Percentiles rank a stretch among this genome's conserved stretches.
These are phyloP conservation scores for Sodiomyces alkalinus DNA, from an alignment of 2,329 filamentous ascomycete genomes.

Conservation along the genomic window DNA sequence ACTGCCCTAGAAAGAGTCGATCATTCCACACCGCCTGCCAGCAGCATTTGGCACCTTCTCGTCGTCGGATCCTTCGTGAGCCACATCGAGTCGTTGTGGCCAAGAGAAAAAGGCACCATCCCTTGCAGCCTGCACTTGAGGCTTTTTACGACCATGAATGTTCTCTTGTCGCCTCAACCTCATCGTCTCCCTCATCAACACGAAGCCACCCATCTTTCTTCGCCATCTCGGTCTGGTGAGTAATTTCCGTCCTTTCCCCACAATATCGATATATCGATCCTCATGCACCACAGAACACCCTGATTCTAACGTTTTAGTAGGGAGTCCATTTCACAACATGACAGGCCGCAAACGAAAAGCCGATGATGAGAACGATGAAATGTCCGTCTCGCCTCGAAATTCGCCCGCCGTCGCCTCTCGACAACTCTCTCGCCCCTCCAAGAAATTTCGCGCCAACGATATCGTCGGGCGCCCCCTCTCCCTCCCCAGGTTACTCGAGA, in stretches of 20 bases:
- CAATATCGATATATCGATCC: not conserved
- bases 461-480: slow-evolving; percentile 40
- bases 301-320: slow-evolving; percentile 6
- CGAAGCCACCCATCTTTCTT: slow-evolving; percentile 37
- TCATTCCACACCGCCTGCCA: too few relatives aligned
- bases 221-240: slow-evolving; percentile 41
- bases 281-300: not conserved
- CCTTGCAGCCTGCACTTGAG: too few relatives aligned
- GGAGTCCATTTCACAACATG: slow-evolving; percentile 35
- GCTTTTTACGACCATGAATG: too few relatives aligned
- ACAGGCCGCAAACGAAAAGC: slow-evolving; percentile 70
- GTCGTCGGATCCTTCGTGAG: slow-evolving; percentile 6
- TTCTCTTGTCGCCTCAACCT: slow-evolving; percentile 45
- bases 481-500: slow-evolving; percentile 72
- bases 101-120: slow-evolving; percentile 1
- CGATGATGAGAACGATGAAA: slow-evolving; percentile 68
- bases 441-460: slow-evolving; percentile 50
- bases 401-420: slow-evolving; percentile 64
- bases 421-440: slow-evolving; percentile 49
- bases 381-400: slow-evolving; percentile 75
- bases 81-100: not conserved
- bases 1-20: too few relatives aligned
- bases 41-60: too few relatives aligned
- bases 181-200: slow-evolving; percentile 43
- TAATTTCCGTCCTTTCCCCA: slow-evolving; percentile 15